Evolutionary conservation across 306 rosid genomes (phyloP).

Genomic region (Sesbania bispinosa): DNA sequence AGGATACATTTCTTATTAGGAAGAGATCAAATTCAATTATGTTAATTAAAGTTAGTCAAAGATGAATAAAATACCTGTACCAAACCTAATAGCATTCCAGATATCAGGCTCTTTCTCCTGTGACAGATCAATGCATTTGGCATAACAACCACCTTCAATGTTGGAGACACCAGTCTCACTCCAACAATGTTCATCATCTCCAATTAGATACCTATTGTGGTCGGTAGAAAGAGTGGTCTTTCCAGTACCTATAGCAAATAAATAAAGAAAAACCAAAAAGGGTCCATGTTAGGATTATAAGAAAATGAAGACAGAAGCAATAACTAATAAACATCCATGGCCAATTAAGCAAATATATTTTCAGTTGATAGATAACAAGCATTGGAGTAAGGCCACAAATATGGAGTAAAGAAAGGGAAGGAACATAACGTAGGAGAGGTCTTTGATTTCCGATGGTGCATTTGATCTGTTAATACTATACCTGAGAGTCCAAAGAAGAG

Average conservation of each 20-base stretch:
- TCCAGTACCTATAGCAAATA: constrained; percentile 73
- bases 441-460: neutral
- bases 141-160: constrained; percentile 97
- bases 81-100: constrained; percentile 89
- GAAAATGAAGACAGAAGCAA: too few relatives aligned
- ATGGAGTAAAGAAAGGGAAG: constrained; percentile 20
- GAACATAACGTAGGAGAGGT: constrained; percentile 28
- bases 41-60: neutral
- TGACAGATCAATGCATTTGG: constrained; percentile 85
- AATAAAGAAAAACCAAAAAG: neutral
- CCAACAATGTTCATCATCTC: constrained; percentile 96
- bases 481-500: constrained; percentile 98
- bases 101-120: constrained; percentile 85
- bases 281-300: too few relatives aligned
- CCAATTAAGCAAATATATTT: neutral
- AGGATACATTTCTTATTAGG: neutral
- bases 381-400: neutral
- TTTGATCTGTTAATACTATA: too few relatives aligned
- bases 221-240: constrained; percentile 88
- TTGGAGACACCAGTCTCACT: constrained; percentile 77
- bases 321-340: neutral
- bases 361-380: neutral
- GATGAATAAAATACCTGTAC: constrained; percentile 59
- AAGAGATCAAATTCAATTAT: neutral
- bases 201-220: constrained; percentile 69